A percentile compares a stretch with the other conserved stretches of the same genome.
These are phyloP conservation scores for Cladosporium sp. DNA, from an alignment of 2,329 filamentous ascomycete species.

Conservation along the genomic window DNA sequence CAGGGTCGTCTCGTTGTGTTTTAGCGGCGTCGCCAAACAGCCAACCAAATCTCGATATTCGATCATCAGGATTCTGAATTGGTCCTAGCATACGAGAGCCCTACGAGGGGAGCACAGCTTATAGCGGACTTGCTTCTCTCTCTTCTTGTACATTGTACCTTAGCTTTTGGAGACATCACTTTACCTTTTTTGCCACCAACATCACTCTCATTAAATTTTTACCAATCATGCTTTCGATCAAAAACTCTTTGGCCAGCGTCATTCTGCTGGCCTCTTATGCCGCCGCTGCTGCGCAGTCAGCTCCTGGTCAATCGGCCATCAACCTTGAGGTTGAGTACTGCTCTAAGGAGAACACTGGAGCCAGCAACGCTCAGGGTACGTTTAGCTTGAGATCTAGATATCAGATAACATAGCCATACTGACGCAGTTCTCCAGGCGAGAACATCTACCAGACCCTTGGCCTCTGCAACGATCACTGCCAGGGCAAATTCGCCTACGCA, in stretches of 20 bases:
- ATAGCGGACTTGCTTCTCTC: slow-evolving; percentile 6
- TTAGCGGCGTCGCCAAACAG: neutral
- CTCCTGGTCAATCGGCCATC: neutral
- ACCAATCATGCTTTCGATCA: slow-evolving; percentile 8
- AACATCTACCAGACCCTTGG: slow-evolving; percentile 65
- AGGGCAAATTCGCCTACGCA: slow-evolving; percentile 62
- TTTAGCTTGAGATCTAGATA: neutral
- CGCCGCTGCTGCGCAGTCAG: neutral
- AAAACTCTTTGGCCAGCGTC: slow-evolving; percentile 1
- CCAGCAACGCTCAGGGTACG: slow-evolving; percentile 39
- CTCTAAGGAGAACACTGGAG: slow-evolving; percentile 46
- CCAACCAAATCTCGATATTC: neutral
- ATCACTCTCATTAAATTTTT: slow-evolving; percentile 7
- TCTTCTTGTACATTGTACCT: neutral
- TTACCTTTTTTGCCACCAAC: neutral
- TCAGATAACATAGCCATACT: neutral
- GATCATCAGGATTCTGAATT: slow-evolving; percentile 6
- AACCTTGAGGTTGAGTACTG: slow-evolving; percentile 38
- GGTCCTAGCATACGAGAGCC: slow-evolving; percentile 3
- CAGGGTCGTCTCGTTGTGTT: neutral
- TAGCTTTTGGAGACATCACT: neutral
- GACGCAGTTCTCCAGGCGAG: slow-evolving; percentile 28
- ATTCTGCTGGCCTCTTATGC: slow-evolving; percentile 8
- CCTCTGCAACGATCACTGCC: slow-evolving; percentile 63
- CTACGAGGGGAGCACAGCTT: neutral